Evolutionary conservation across 768 basidiomycete species (phyloP).

Genomic region (Lentinula aciculospora): DNA sequence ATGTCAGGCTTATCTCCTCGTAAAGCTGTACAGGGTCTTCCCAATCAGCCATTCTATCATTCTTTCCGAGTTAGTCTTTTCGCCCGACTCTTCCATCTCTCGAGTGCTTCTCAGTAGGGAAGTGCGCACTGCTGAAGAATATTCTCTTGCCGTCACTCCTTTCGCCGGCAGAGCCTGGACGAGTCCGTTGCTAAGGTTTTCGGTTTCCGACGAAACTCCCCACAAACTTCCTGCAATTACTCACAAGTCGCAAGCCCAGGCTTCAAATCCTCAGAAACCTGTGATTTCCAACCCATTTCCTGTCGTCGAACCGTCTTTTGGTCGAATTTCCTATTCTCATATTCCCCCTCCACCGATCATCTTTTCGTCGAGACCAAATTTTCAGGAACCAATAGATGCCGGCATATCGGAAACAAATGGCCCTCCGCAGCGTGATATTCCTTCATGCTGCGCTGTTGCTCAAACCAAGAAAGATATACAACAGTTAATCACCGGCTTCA

Average conservation of each 20-base stretch:
- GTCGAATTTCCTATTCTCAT: conserved; percentile 23
- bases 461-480: conserved; percentile 46
- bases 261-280: conserved; percentile 5
- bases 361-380: conserved; percentile 21
- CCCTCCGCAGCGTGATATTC: conserved; percentile 11
- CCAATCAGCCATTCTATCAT: conserved; percentile 54
- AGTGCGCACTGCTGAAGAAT: conserved; percentile 55
- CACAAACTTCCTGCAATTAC: conserved; percentile 25
- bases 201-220: conserved; percentile 46
- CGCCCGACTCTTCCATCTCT: conserved; percentile 47
- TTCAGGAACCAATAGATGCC: conserved; percentile 18
- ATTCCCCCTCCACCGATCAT: conserved; percentile 30
- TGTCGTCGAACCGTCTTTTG: conserved; percentile 5
- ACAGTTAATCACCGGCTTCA: conserved; percentile 42
- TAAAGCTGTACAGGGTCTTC: conserved; percentile 67
- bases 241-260: not conserved
- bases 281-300: conserved; percentile 9
- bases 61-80: conserved; percentile 66
- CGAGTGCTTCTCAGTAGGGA: conserved; percentile 61
- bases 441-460: conserved; percentile 37
- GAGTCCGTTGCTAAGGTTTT: conserved; percentile 58
- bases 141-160: conserved; percentile 41
- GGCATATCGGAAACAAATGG: conserved; percentile 13
- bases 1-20: conserved; percentile 20
- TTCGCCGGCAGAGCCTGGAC: conserved; percentile 49